Percentiles rank a stretch among this genome's conserved stretches.
Conservation (phyloP, 2,329 filamentous ascomycete genomes). For the Apiospora phragmitis region DNA sequence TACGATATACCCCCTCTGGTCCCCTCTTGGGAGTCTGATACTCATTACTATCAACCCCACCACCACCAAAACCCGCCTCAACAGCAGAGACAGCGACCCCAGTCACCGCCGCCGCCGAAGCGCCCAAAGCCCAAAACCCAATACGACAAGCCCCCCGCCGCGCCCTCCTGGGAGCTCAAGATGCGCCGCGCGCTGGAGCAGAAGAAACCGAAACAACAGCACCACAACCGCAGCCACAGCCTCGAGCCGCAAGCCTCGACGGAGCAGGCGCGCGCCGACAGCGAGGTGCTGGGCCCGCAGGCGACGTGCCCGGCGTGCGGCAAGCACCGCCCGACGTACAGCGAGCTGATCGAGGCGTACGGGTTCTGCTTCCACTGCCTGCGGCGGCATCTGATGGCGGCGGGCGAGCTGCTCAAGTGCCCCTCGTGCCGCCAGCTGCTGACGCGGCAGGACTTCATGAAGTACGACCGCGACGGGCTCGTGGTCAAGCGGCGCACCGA, state of each 20-base stretch:
- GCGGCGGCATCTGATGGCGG: background rate
- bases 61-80: background rate
- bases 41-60: background rate
- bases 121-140: background rate
- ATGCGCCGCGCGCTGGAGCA: background rate
- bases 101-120: background rate
- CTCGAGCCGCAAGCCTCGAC: background rate
- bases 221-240: background rate
- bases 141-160: background rate
- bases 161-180: background rate
- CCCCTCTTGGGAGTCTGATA: background rate
- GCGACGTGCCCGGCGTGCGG: background rate
- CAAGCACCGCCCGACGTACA: background rate
- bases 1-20: background rate
- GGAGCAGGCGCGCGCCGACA: background rate
- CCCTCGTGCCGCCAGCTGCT: background rate
- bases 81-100: background rate
- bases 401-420: background rate
- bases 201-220: too few relatives aligned
- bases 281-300: background rate
- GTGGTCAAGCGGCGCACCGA: background rate
- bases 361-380: slow-evolving; percentile 1
- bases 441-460: background rate
- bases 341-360: slow-evolving; percentile 2
- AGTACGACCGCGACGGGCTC: background rate